Percentiles rank a stretch among this genome's conserved stretches.
Conservation (phyloP, 2,329 filamentous ascomycete genomes). For the Microdochium bolleyi region DNA sequence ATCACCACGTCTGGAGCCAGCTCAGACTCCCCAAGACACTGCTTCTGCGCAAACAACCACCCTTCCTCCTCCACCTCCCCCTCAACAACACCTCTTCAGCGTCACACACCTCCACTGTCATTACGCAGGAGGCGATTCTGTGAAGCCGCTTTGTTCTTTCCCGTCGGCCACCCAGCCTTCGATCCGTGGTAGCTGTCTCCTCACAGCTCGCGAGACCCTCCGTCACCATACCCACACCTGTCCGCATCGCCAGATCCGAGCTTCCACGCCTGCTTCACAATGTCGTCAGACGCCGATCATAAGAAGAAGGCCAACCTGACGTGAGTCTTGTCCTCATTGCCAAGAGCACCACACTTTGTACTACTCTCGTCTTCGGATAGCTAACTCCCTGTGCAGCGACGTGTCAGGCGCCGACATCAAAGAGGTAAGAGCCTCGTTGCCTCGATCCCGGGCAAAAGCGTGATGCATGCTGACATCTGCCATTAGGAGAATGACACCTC, state of each 20-base stretch:
- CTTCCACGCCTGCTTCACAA: slow-evolving; percentile 35
- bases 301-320: slow-evolving; percentile 80
- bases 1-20: neutral
- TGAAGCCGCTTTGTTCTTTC: neutral
- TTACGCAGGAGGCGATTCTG: neutral
- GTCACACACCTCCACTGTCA: neutral
- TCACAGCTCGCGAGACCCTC: neutral
- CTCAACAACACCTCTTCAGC: neutral
- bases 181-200: neutral
- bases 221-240: neutral
- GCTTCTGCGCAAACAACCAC: neutral
- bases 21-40: neutral
- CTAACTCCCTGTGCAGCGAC: slow-evolving; percentile 55
- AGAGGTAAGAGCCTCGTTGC: slow-evolving; percentile 50
- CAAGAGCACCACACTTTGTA: neutral
- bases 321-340: slow-evolving; percentile 41
- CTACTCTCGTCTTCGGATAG: slow-evolving; percentile 4
- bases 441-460: slow-evolving; percentile 6
- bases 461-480: slow-evolving; percentile 9
- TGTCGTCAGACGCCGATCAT: slow-evolving; percentile 64
- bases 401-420: slow-evolving; percentile 82
- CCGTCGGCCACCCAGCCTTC: neutral
- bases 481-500: slow-evolving; percentile 77
- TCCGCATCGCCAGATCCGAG: slow-evolving; percentile 2
- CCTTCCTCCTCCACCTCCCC: neutral